Conservation (phyloP, 305 asterid species). For the Nicotiana rustica region DNA sequence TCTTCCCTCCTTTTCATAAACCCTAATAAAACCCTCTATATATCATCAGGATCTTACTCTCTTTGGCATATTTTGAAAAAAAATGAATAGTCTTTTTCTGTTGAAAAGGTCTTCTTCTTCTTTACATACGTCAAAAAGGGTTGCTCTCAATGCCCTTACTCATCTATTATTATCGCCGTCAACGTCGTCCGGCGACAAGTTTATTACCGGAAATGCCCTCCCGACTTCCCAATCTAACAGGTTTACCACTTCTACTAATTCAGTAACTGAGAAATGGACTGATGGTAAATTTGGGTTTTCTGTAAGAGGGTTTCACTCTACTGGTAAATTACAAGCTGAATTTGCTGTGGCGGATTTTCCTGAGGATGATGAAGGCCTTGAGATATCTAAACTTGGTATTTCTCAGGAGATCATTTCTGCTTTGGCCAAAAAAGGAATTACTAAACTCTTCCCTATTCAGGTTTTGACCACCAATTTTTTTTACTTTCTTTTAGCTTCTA, state of each 20-base stretch:
- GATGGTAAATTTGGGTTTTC: slow-evolving; percentile 12
- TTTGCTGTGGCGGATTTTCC: slow-evolving; percentile 67
- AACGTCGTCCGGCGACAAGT: background rate
- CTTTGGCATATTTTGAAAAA: background rate
- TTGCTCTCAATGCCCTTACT: slow-evolving; percentile 55
- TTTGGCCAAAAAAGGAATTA: slow-evolving; percentile 70
- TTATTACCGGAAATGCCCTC: slow-evolving; percentile 39
- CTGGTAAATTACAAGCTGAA: slow-evolving; percentile 53
- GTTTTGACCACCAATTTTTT: slow-evolving; percentile 37
- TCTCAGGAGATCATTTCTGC: slow-evolving; percentile 66
- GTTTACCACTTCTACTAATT: slow-evolving; percentile 32
- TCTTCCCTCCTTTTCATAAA: background rate
- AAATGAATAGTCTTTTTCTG: slow-evolving; percentile 60
- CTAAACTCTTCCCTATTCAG: slow-evolving; percentile 96
- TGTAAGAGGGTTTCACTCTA: slow-evolving; percentile 61
- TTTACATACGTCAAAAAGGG: slow-evolving; percentile 44
- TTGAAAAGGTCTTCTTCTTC: slow-evolving; percentile 61
- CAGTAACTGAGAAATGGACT: slow-evolving; percentile 24
- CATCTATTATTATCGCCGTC: slow-evolving; percentile 46
- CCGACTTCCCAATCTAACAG: slow-evolving; percentile 39
- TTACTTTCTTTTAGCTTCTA: background rate
- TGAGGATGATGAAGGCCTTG: slow-evolving; percentile 81
- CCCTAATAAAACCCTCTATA: slow-evolving; percentile 32
- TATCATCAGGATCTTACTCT: background rate
- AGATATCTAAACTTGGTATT: slow-evolving; percentile 86